phyloP scores from a whole-genome alignment of 2,329 filamentous ascomycete genomes.

The Verticillium tricorpus region DNA sequence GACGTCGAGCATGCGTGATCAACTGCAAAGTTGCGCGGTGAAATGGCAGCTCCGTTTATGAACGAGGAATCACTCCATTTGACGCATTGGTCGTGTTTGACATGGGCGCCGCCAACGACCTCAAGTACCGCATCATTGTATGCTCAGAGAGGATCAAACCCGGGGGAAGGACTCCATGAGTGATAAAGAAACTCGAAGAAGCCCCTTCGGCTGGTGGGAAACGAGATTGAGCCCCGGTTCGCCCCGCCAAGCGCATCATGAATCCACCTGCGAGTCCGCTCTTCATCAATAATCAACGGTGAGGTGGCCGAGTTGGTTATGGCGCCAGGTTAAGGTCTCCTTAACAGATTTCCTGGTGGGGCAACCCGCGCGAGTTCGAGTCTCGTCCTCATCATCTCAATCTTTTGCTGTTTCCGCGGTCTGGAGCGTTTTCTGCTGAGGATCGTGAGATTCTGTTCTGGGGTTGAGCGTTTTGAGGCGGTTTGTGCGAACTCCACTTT shows the following conservation, averaged over 20 bases:
- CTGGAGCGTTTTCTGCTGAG: neutral
- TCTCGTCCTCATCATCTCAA: neutral
- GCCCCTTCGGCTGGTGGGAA: neutral
- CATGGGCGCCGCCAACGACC: too few relatives aligned
- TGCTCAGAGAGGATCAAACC: too few relatives aligned
- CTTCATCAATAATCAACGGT: neutral
- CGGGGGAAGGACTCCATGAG: too few relatives aligned
- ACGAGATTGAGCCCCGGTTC: neutral
- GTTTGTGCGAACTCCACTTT: too few relatives aligned
- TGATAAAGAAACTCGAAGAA: too few relatives aligned
- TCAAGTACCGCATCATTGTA: too few relatives aligned
- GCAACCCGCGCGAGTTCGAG: neutral
- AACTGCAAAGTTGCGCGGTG: too few relatives aligned
- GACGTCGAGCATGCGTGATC: too few relatives aligned
- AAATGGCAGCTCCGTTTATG: too few relatives aligned
- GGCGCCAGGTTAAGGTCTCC: neutral
- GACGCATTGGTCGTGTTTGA: too few relatives aligned
- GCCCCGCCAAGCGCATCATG: neutral
- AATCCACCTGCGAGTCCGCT: neutral
- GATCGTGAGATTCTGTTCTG: neutral
- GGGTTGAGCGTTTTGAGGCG: too few relatives aligned
- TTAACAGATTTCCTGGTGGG: neutral
- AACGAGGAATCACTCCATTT: too few relatives aligned
- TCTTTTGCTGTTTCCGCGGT: neutral
- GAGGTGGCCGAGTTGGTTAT: neutral